Evolutionary conservation across 2,329 filamentous ascomycete genomes (phyloP).

Genomic region (Aspergillus latus): DNA sequence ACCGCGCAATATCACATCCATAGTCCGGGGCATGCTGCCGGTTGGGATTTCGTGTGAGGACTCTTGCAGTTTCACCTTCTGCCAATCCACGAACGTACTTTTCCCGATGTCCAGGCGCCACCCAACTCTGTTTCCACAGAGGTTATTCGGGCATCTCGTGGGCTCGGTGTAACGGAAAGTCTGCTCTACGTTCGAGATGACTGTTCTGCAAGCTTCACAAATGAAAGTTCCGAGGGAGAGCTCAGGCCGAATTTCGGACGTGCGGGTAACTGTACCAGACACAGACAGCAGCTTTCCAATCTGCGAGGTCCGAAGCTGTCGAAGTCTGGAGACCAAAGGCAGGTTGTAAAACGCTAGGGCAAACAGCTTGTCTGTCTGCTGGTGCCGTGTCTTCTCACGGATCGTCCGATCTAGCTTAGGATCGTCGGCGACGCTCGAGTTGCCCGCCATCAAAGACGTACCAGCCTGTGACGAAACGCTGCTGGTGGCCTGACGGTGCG

Average conservation of each 20-base stretch:
- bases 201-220: slow-evolving; percentile 81
- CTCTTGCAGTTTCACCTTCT: slow-evolving; percentile 96
- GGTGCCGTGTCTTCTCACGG: slow-evolving; percentile 73
- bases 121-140: slow-evolving; percentile 83
- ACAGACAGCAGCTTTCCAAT: slow-evolving; percentile 94
- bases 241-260: slow-evolving; percentile 94
- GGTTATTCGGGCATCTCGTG: slow-evolving; percentile 85
- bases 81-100: slow-evolving; percentile 98
- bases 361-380: slow-evolving; percentile 97
- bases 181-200: slow-evolving; percentile 90
- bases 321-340: slow-evolving; percentile 79
- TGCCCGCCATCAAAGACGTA: slow-evolving; percentile 60
- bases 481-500: slow-evolving; percentile 72
- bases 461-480: slow-evolving; percentile 67
- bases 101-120: slow-evolving; percentile 97
- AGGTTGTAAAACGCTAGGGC: slow-evolving; percentile 91
- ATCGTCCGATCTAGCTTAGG: slow-evolving; percentile 55
- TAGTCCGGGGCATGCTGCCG: slow-evolving; percentile 95
- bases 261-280: slow-evolving; percentile 93
- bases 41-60: slow-evolving; percentile 98
- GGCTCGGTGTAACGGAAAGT: slow-evolving; percentile 97
- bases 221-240: slow-evolving; percentile 88
- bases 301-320: slow-evolving; percentile 80
- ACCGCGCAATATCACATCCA: slow-evolving; percentile 93
- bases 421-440: slow-evolving; percentile 62